These are phyloP conservation scores for Jackrogersella minutella DNA, from an alignment of 495 filamentous ascomycete genomes.

Conservation along the genomic window DNA sequence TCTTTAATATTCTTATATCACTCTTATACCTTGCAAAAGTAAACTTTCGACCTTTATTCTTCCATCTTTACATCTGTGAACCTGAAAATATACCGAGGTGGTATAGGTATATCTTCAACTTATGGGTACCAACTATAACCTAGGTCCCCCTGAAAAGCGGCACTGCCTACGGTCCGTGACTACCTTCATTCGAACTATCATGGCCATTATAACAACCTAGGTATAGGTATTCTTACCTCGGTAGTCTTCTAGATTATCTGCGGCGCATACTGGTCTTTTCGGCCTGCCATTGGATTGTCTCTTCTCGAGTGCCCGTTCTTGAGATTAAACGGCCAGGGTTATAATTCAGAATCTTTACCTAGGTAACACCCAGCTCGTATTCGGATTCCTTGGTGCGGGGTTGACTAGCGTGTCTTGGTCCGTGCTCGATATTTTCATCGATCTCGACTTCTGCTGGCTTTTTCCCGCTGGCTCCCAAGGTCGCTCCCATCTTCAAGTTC, in stretches of 20 bases:
- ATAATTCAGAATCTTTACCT: neutral
- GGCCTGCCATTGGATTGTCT: neutral
- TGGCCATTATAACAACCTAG: too few species aligned
- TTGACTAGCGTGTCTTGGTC: neutral
- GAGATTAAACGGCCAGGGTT: neutral
- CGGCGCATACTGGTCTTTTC: too few species aligned
- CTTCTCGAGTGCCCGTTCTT: slow-evolving; percentile 10
- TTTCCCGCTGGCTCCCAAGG: too few species aligned
- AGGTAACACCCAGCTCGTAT: neutral
- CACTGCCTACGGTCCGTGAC: slow-evolving; percentile 6
- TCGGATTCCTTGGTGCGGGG: neutral
- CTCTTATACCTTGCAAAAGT: too few species aligned
- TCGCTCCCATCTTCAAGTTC: neutral
- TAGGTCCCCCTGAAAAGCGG: slow-evolving; percentile 19
- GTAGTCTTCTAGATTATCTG: too few species aligned
- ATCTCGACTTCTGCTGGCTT: neutral
- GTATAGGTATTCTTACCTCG: too few species aligned
- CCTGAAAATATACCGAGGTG: too few species aligned
- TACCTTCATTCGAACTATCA: neutral
- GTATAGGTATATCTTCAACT: too few species aligned
- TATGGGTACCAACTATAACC: too few species aligned
- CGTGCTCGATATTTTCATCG: neutral
- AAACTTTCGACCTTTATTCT: too few species aligned
- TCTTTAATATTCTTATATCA: too few species aligned
- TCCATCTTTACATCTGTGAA: too few species aligned